Evolutionary conservation across 148 eudicot genomes (phyloP).

Genomic region (Rhododendron ovatum): DNA sequence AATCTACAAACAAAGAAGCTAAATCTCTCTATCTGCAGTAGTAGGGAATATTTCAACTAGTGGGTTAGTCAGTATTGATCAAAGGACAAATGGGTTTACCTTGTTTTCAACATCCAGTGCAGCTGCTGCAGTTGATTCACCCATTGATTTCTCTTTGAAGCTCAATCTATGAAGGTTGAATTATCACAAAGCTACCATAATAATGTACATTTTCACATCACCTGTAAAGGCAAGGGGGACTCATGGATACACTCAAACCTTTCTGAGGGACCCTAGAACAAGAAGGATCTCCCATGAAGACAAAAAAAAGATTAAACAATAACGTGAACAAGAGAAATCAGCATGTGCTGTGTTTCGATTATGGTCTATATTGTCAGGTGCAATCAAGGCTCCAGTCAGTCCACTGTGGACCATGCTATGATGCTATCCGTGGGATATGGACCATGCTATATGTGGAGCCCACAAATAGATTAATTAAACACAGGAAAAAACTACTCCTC

Average conservation of each 20-base stretch:
- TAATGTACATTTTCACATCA: background rate
- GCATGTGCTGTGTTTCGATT: conserved; percentile 34
- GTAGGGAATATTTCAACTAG: conserved; percentile 7
- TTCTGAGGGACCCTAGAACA: conserved; percentile 5
- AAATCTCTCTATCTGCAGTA: background rate
- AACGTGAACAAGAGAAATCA: conserved; percentile 10
- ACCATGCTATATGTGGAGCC: background rate
- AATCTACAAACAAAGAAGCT: conserved; percentile 10
- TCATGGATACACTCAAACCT: conserved; percentile 15
- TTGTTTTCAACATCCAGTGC: conserved; percentile 40
- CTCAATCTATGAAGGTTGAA: conserved; percentile 24
- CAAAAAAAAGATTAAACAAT: conserved; percentile 17
- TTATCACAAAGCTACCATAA: conserved; percentile 16
- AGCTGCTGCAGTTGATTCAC: conserved; percentile 54
- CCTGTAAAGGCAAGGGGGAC: conserved; percentile 22
- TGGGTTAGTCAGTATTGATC: conserved; percentile 18
- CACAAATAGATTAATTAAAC: background rate
- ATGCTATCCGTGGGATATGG: background rate
- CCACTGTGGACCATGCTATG: background rate
- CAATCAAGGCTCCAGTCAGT: background rate
- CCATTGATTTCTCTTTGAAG: conserved; percentile 36
- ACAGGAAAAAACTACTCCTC: background rate
- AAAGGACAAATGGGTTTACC: conserved; percentile 41
- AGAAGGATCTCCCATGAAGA: conserved; percentile 17
- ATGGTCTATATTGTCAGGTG: background rate